These are phyloP conservation scores for Nemania sp. DNA, from an alignment of 2,329 filamentous ascomycete genomes.

Conservation along the genomic window DNA sequence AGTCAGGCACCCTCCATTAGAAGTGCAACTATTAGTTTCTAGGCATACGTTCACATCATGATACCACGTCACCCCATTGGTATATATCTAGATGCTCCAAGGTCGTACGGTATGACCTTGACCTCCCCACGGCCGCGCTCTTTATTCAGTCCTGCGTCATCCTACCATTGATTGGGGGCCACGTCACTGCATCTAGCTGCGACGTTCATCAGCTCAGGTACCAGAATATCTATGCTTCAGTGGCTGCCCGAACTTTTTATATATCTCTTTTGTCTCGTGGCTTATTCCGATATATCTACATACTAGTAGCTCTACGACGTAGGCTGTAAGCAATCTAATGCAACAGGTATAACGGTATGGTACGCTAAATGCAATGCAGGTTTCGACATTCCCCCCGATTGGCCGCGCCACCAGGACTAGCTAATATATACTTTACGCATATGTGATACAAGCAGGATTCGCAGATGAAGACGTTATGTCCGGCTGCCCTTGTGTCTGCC, in stretches of 20 bases:
- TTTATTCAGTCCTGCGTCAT: too few species aligned
- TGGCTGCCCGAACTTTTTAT: not conserved
- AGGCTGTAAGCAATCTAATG: too few species aligned
- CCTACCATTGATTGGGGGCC: not conserved
- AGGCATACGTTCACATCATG: not conserved
- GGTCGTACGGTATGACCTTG: not conserved
- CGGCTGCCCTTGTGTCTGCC: not conserved
- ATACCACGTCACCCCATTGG: slow-evolving; percentile 17
- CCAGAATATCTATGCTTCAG: not conserved
- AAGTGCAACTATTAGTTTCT: not conserved
- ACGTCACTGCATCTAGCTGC: slow-evolving; percentile 1
- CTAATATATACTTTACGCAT: not conserved
- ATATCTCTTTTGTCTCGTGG: too few species aligned
- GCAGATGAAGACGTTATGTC: not conserved
- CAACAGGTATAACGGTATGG: too few species aligned
- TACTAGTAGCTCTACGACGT: too few species aligned
- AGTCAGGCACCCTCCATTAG: not conserved
- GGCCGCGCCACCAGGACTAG: not conserved
- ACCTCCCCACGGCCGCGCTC: not conserved
- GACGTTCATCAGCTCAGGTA: not conserved
- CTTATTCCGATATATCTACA: too few species aligned
- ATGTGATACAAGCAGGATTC: not conserved
- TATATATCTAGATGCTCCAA: not conserved
- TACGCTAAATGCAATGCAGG: too few species aligned
- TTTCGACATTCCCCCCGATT: too few species aligned